Evolutionary conservation across 805 yeast genomes (phyloP).

Genomic region (Saccharomycopsis capsularis): DNA sequence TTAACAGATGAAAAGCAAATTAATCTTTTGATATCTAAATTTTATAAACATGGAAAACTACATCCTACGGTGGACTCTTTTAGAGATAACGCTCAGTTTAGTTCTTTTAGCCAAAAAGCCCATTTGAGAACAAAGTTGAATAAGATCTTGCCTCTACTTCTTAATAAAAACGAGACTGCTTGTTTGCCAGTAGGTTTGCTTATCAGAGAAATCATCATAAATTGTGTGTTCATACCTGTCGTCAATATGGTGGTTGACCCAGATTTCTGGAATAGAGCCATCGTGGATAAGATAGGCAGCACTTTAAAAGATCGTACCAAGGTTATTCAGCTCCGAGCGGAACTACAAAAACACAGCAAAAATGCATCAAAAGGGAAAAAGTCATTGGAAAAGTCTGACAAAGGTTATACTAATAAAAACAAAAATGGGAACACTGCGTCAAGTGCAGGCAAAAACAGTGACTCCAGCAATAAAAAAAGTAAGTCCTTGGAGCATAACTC

Average conservation of each 20-base stretch:
- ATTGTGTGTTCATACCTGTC: slow-evolving; percentile 49
- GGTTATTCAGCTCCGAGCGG: slow-evolving; percentile 63
- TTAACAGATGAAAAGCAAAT: slow-evolving; percentile 22
- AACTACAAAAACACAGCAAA: slow-evolving; percentile 57
- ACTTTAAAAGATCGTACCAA: slow-evolving; percentile 67
- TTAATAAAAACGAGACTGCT: slow-evolving; percentile 37
- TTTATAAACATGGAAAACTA: slow-evolving; percentile 43
- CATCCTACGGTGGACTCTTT: slow-evolving; percentile 41
- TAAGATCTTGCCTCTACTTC: slow-evolving; percentile 40
- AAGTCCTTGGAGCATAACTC: slow-evolving; percentile 24
- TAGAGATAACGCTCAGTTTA: slow-evolving; percentile 20
- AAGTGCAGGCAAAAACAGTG: slow-evolving; percentile 16
- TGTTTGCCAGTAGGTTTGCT: slow-evolving; percentile 46
- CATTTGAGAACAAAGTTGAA: slow-evolving; percentile 42
- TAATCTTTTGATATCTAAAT: slow-evolving; percentile 37
- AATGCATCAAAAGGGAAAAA: slow-evolving; percentile 13
- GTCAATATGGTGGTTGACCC: slow-evolving; percentile 53
- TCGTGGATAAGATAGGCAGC: slow-evolving; percentile 53
- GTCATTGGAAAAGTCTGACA: not conserved
- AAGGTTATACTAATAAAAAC: not conserved
- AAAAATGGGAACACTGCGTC: slow-evolving; percentile 5
- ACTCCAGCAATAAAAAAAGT: slow-evolving; percentile 15
- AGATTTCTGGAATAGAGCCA: slow-evolving; percentile 65
- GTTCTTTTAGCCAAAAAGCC: slow-evolving; percentile 34
- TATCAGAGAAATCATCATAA: slow-evolving; percentile 55